phyloP scores from a whole-genome alignment of 805 yeast genomes.

The Cyberlindnera bimundalis region DNA sequence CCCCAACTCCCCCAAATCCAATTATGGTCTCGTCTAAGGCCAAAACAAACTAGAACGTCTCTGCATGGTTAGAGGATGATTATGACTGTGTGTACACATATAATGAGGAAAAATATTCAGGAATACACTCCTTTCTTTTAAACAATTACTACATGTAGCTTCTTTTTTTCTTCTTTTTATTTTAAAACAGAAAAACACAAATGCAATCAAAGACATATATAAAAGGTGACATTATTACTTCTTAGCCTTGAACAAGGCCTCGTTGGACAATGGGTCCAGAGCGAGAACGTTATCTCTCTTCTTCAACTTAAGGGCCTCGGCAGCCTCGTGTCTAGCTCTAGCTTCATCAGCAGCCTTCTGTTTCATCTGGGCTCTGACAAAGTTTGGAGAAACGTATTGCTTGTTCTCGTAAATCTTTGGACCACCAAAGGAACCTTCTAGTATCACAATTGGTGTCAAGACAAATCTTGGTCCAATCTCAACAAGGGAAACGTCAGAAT shows the following conservation, averaged over 20 bases:
- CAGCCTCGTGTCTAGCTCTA: slow-evolving; percentile 71
- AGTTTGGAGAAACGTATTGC: slow-evolving; percentile 94
- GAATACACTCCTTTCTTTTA: background rate
- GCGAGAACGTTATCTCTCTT: slow-evolving; percentile 71
- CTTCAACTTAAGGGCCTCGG: slow-evolving; percentile 69
- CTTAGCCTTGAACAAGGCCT: slow-evolving; percentile 56
- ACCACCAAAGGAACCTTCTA: slow-evolving; percentile 97
- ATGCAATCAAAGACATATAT: slow-evolving; percentile 1
- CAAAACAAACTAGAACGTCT: slow-evolving; percentile 5
- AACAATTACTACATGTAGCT: background rate
- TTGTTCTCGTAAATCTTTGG: slow-evolving; percentile 96
- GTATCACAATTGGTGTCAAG: slow-evolving; percentile 81
- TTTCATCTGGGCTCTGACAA: slow-evolving; percentile 83
- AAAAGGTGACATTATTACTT: slow-evolving; percentile 1
- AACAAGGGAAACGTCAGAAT: slow-evolving; percentile 67
- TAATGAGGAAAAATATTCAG: slow-evolving; percentile 9
- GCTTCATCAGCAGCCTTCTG: slow-evolving; percentile 81
- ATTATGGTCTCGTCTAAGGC: background rate
- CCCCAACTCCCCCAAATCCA: no score
- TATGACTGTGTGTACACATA: slow-evolving; percentile 12
- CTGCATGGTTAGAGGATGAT: slow-evolving; percentile 9
- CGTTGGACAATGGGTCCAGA: slow-evolving; percentile 81
- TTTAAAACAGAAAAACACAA: background rate
- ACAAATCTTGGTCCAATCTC: slow-evolving; percentile 98
- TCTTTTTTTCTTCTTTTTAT: background rate